Evolutionary conservation across 495 filamentous ascomycete species (phyloP), one percentile per base, ranked within the genome.

Genomic region (Alectoria sarmentosa): DNA sequence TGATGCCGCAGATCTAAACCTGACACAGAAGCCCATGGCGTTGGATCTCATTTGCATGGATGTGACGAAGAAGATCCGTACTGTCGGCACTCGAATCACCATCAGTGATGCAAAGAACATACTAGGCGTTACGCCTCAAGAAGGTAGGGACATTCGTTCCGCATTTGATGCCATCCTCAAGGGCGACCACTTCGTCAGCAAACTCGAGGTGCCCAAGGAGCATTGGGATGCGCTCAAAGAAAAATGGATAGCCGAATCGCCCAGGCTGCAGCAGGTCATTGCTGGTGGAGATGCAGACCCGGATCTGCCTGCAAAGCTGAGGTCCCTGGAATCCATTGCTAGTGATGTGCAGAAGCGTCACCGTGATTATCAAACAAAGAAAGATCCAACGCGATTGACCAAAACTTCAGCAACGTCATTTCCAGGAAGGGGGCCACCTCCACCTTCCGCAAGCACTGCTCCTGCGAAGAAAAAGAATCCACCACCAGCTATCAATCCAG

Each of bases 1-100:
- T 14, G 69, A 73, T 17, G 74, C 73, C 52, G 64, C 71, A 9
- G 78, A 85, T 44, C 81, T 84, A 54, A 73, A 82, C 58, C 72
- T 77, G n/a, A 86, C 87, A 48, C 69, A 73, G 26, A 76, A 78
- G 63, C 77, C 78, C 26, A 80, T 89, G 59, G 86, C 90, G 1
- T 76, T 94, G 11, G 90, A 94, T 74, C 81, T 90, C 34, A 84
- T 94, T 32, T 90, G 87, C 69, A 86, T 80, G n/a, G 88, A 92
- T 73, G 88, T 92, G 57, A 91, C 88, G 13, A 94, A 94, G 73
- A 78, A 86, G 32, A 88, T 92, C 80, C 80, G 90, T 46, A 86
- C 81, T 1, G 61, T 83, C 37, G 80, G 83, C 61, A 76, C 76
- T n/a, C 75, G 78, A 36, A 84, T 92, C 78, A 87, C 84, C 5